These are phyloP conservation scores for Grosmannia huntii DNA, from an alignment of 2,329 filamentous ascomycete genomes.

Conservation along the genomic window DNA sequence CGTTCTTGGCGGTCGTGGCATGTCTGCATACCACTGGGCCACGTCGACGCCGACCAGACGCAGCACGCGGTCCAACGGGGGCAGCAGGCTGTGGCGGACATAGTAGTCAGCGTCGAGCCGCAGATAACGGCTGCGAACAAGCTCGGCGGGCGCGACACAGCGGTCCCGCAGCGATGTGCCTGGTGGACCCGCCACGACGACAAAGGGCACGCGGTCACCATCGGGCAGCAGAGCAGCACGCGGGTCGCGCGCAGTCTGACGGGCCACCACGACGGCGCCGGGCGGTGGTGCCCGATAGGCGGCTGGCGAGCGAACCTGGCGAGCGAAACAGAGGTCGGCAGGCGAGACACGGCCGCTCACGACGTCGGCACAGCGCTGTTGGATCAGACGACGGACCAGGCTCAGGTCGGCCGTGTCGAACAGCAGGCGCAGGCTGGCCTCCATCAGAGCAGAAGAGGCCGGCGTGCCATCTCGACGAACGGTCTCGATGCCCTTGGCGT, in stretches of 20 bases:
- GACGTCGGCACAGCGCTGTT: conserved; percentile 74
- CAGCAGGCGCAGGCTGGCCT: conserved; percentile 75
- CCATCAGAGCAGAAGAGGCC: conserved; percentile 92
- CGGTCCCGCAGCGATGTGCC: conserved; percentile 78
- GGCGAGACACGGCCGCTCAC: conserved; percentile 79
- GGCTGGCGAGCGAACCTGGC: conserved; percentile 66
- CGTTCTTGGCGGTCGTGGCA: conserved; percentile 51
- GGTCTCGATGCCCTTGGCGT: conserved; percentile 97
- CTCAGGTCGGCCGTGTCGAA: conserved; percentile 86
- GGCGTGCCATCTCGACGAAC: conserved; percentile 90
- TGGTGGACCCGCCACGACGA: conserved; percentile 79
- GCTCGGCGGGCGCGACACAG: conserved; percentile 74
- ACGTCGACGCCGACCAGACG: conserved; percentile 85
- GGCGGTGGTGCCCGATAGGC: conserved; percentile 77
- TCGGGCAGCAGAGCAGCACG: conserved; percentile 87
- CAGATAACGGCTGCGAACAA: conserved; percentile 57
- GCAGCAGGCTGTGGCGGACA: conserved; percentile 89
- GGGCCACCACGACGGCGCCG: conserved; percentile 77
- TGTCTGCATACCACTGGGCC: conserved; percentile 84
- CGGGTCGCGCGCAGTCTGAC: conserved; percentile 74
- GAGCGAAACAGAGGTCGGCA: conserved; percentile 92
- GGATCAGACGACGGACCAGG: conserved; percentile 63
- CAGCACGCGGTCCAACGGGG: conserved; percentile 90
- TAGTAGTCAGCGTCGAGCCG: conserved; percentile 93
- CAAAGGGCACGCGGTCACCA: conserved; percentile 88